Base-by-base conservation (phyloP, 345 rosid species). In the Linum usitatissimum region DNA sequence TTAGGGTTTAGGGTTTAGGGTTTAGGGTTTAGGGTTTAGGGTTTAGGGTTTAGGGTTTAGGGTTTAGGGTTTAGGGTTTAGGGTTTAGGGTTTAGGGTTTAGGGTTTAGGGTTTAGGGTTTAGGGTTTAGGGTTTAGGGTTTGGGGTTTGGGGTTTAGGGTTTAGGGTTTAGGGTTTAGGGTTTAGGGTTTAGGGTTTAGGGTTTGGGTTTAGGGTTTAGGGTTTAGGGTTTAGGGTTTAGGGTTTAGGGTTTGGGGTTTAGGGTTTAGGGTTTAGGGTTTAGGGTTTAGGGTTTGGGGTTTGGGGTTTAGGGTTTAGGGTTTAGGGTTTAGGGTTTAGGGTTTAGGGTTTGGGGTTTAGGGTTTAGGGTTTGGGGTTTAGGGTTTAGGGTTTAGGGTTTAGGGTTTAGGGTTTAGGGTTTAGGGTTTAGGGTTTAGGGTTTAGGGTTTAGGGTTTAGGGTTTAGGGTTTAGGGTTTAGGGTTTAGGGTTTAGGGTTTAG, bases 391-490 rank as follows among this genome's bases (percentile, higher is more conserved):
- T 23, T 23, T 23, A 23, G 28, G 28, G 28, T 23, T 23, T 23
- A 23, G 28, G 28, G 28, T 23, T 23, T 23, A 23, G 28, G 28
- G 28, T 23, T 23, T 23, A 23, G 28, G 28, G 28, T 23, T 23
- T 23, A 2, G 28, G 28, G 28, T 23, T 23, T 23, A 23, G 28
- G 28, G 28, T 23, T 18, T 17, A 66, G 63, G 69, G 64, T 66
- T 51, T 60, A 45, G 58, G 64, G 64, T 66, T 51, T 59, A 48
- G 64, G 64, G 70, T 59, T 60, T 59, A 66, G 64, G 70, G 69
- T 59, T 59, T 60, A 42, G 70, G 64, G 59, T 68, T 61, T 61
- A 51, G 71, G 70, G 70, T 66, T 66, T 66, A 56, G 68, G 68
- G 68, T 65, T 65, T 56, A 36, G 68, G 68, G 61, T 65, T 65